These are phyloP conservation scores for Liquidambar formosana DNA, from an alignment of 164 flowering plant species.

Conservation along the genomic window DNA sequence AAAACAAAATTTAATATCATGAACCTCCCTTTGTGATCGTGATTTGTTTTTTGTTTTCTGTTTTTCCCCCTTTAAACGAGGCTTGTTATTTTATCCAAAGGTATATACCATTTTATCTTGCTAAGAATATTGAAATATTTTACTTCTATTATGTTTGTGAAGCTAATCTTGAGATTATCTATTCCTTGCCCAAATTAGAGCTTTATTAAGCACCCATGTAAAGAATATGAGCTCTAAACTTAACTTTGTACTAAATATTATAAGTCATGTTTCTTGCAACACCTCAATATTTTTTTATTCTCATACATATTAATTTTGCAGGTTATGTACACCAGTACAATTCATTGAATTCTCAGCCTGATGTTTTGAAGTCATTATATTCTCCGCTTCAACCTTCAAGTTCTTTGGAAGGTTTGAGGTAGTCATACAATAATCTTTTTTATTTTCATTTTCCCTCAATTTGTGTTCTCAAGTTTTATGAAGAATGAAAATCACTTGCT, in stretches of 20 bases:
- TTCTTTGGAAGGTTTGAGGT: conserved; percentile 88
- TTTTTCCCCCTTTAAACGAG: too few species aligned
- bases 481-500: neutral
- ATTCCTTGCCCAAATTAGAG: neutral
- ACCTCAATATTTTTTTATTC: neutral
- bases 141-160: too few species aligned
- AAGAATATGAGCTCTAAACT: neutral
- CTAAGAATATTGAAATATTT: too few species aligned
- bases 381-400: conserved; percentile 94
- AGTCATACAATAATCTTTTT: neutral
- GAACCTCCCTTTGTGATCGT: too few species aligned
- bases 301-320: conserved; percentile 27
- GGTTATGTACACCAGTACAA: conserved; percentile 90
- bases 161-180: neutral
- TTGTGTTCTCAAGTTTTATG: neutral
- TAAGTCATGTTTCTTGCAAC: neutral
- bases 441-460: neutral
- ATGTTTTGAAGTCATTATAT: conserved; percentile 93
- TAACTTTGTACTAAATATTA: neutral
- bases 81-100: too few species aligned
- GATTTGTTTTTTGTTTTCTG: too few species aligned
- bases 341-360: conserved; percentile 84
- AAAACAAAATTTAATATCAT: too few species aligned
- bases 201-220: neutral
- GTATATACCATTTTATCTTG: too few species aligned